Base-by-base conservation (phyloP, 495 filamentous ascomycete genomes). In the Talaromyces wortmannii region DNA sequence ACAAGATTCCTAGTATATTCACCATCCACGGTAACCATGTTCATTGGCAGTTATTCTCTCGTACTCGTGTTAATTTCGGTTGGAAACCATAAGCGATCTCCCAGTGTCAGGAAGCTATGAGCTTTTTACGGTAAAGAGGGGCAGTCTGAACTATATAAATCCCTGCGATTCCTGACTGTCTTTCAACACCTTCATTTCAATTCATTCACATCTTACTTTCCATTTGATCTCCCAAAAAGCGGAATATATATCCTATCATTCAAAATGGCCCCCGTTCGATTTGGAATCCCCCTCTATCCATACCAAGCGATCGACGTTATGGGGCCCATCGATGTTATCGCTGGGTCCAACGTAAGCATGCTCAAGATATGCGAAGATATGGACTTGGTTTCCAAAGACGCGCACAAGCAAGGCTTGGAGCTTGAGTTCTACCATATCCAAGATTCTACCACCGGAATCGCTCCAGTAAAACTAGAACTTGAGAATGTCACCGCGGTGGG, bases 281-380 rank as follows among this genome's bases (percentile, higher is more conserved):
- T 70, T 45, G 67, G 67, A 18, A 33, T 53, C 44, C 53, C 59
- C 18, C 33, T 67, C 51, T 61, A 59, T 47, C 48, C 60, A 23
- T 70, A 66, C 49, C 69, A 72, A 60, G 56, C 62, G 12, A 54
- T 70, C 18, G 69, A 72, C 49, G 58, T 69, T 10, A 61, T 68
- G 5, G 69, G 67, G 17, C 61, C 67, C 23, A 55, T 57, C 49
- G 69, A 72, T 45, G 55, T 72, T 12, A 59, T 72, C 31, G 29
- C 51, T 2, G 53, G 60, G 12, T 45, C 63, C 11, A 43, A 59
- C 5, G 10, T 12, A 30, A 45, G 31, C 31, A 7, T 48, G 33
- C 47, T 58, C 11, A 56, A 47, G 15, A 45, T 55, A 29, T 58
- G 62, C 2, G 52, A 45, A 31, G 16, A 15, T 0, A 13, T 1